Base-by-base conservation (phyloP, 2,329 filamentous ascomycete genomes). In the Dendrostoma leiphaemia region DNA sequence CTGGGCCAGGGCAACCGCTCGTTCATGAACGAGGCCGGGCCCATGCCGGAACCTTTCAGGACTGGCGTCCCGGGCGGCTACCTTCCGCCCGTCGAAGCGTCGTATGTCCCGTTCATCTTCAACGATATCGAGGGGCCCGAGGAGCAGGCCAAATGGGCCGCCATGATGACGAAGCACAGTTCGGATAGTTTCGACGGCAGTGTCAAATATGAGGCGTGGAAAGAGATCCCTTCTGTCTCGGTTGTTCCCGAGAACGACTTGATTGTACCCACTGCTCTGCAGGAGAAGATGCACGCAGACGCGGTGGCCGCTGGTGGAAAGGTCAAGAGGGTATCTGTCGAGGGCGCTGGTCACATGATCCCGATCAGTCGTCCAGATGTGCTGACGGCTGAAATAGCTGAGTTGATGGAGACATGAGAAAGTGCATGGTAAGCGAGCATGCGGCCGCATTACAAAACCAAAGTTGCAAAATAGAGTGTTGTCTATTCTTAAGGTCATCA, bases 191-290 rank as follows among this genome's bases (percentile, higher is more conserved):
- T 45, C 28, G 34, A 49, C 21, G 58, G 59, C 9, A 40, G 38
- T 43, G 52, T 58, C 6, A 41, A 41, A 4, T 61, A 60, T 12
- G 59, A 59, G 53, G 43, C 59, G 29, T 61, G 59, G 59, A 56
- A 41, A 49, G 41, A 61, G 4, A 57, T 60, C 2, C 40, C 54
- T 7, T 55, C 44, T 6, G 41, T 52, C 8, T 23, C 49, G 48
- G 32, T 61, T 1, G 57, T 60, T 17, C 59, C 59, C 1, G 53
- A 34, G 17, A 28, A 53, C 15, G 59, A 61, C 34, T 32, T 60
- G 3, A 51, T 61, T 9, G 43, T 58, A 2, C 55, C 59, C 10
- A 47, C 53, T 19, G 21, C 29, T 23, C 9, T 50, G 19, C 56
- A 55, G 41, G 48, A 58, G 45, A 21, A 45, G 32, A 61, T 61